Conservation (phyloP, 768 basidiomycete species). For the Boletus rubroflammeus region DNA sequence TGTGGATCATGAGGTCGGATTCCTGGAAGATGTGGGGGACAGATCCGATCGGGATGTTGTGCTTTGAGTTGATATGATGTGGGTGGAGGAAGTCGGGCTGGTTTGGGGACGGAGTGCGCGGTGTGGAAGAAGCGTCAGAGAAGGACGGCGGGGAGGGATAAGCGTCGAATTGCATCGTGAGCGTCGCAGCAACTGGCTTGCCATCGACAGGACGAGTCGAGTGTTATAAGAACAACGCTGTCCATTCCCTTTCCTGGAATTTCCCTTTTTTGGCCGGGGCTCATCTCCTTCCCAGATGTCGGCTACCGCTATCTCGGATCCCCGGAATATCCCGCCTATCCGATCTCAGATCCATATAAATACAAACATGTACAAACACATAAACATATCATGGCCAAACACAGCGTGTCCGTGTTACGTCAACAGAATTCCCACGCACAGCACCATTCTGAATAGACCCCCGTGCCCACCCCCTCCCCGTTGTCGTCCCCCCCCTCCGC, state of each 20-base stretch:
- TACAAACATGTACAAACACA: slow-evolving; percentile 9
- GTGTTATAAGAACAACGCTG: slow-evolving; percentile 35
- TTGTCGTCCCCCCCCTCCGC: slow-evolving; percentile 11
- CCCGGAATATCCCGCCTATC: slow-evolving; percentile 32
- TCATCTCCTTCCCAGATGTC: slow-evolving; percentile 36
- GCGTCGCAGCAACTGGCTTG: slow-evolving; percentile 23
- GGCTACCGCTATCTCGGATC: slow-evolving; percentile 33
- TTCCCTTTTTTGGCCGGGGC: slow-evolving; percentile 25
- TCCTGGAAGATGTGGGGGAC: slow-evolving; percentile 50
- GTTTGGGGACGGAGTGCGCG: slow-evolving; percentile 70
- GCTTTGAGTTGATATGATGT: slow-evolving; percentile 35
- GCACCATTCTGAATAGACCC: slow-evolving; percentile 16
- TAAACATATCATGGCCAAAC: slow-evolving; percentile 15
- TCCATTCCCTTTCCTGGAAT: slow-evolving; percentile 21
- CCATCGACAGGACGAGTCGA: slow-evolving; percentile 5
- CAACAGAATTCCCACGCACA: slow-evolving; percentile 32
- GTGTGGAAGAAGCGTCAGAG: slow-evolving; percentile 64
- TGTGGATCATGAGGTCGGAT: slow-evolving; percentile 34
- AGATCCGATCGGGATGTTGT: slow-evolving; percentile 38
- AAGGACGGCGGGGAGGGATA: slow-evolving; percentile 51
- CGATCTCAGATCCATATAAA: slow-evolving; percentile 32
- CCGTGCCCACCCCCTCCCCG: slow-evolving; percentile 4
- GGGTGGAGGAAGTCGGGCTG: slow-evolving; percentile 33
- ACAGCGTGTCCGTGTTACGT: slow-evolving; percentile 33
- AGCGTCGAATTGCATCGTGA: slow-evolving; percentile 54